Percentiles rank a stretch among this genome's conserved stretches.
phyloP scores from a whole-genome alignment of 768 basidiomycete genomes.

The Amanita thiersii region DNA sequence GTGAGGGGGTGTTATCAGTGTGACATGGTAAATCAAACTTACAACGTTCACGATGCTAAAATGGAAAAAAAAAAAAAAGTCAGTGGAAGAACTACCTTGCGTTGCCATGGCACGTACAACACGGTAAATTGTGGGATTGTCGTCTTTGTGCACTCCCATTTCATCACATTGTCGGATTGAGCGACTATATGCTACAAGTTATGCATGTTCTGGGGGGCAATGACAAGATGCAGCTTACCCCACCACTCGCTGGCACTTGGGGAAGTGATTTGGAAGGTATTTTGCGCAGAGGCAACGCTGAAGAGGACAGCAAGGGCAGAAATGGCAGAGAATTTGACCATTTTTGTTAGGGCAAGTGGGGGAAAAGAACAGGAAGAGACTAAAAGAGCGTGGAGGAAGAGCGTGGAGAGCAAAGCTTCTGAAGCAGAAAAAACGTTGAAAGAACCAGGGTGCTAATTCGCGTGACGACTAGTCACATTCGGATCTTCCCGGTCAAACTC shows the following conservation, averaged over 20 bases:
- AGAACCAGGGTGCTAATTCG: background rate
- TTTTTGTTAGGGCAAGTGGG: background rate
- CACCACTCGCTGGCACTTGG: slow-evolving; percentile 7
- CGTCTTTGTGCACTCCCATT: slow-evolving; percentile 8
- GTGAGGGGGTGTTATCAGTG: background rate
- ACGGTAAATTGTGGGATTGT: slow-evolving; percentile 6
- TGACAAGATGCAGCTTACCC: slow-evolving; percentile 1
- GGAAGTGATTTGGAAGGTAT: slow-evolving; percentile 2
- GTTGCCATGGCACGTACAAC: slow-evolving; percentile 4
- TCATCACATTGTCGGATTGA: slow-evolving; percentile 5
- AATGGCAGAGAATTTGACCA: slow-evolving; percentile 6
- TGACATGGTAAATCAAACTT: background rate
- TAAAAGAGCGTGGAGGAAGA: slow-evolving; percentile 9
- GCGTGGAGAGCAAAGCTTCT: background rate
- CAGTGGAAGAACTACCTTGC: background rate
- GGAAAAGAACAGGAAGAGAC: background rate
- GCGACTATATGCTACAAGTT: slow-evolving; percentile 1
- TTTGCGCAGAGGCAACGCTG: slow-evolving; percentile 1
- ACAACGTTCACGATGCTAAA: slow-evolving; percentile 8
- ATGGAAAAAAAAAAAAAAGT: background rate
- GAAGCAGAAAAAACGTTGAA: background rate
- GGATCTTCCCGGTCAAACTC: background rate
- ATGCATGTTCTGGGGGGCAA: background rate
- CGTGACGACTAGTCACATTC: background rate
- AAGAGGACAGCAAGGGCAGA: slow-evolving; percentile 4